Evolutionary conservation across 2,329 filamentous ascomycete genomes (phyloP), one percentile per base, ranked within the genome.

Genomic region (Fusarium sarcochroum): DNA sequence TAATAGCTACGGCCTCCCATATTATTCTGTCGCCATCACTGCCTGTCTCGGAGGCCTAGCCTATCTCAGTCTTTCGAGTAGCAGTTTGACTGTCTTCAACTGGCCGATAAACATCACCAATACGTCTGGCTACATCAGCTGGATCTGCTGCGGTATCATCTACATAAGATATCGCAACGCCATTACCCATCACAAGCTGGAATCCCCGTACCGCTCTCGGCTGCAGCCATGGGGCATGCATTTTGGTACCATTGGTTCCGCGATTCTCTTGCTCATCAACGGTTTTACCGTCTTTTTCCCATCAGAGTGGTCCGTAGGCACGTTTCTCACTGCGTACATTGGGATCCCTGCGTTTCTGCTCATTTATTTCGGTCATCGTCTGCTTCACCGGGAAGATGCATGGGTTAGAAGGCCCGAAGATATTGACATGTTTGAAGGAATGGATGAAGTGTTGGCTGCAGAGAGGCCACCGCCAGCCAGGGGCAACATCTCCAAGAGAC

Each of bases 221-320:
- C 34, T 35, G 14, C 34, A 35, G 14, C 34, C 34, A 35, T 35
- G 34, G 34, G 34, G 34, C 15, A 35, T 35, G 34, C 14, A 35
- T 15, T 35, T 35, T 35, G 34, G 34, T 9, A 35, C 17, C 14
- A 7, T 35, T 17, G 52, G 44, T 5, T 65, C 61, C 8, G 21
- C 44, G 2, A 20, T 65, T 34, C 79, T 91, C 23, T 79, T 80
- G 3, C 74, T 91, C 3, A 83, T 90, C 72, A 90, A 90, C 64
- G 89, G 89, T 2, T 91, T 91, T 73, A 35, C 20, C 2, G 27
- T 73, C 9, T 73, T 74, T 44, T 64, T 72, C 30, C 62, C 59
- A 2, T 55, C 45, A 2, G 6, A 69, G n/a, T 75, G 68, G 65
- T 61, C 61, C 1, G n/a, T 56, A 5, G 50, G 45, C 6, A 48